Base-by-base conservation (phyloP, 2,329 filamentous ascomycete genomes). In the Pestalotiopsis fici region DNA sequence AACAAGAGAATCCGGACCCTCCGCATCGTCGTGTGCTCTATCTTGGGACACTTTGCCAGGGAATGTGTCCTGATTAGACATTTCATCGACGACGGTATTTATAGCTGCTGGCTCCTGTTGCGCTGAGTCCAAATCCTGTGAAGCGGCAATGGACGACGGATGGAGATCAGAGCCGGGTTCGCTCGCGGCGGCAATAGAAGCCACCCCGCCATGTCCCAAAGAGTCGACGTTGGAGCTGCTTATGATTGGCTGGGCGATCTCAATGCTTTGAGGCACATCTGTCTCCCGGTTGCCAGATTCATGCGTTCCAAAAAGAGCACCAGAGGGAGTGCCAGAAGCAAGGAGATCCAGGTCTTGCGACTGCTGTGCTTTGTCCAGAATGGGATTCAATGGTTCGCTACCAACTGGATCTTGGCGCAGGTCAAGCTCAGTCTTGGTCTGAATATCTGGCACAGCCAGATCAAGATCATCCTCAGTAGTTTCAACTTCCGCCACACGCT, bases 401-500 rank as follows among this genome's bases (percentile, higher is more conserved):
- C 5, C 57, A 13, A 18, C 13, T 39, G 57, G n/a, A 7, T 39
- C 57, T 21, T 31, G 57, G 27, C 23, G 11, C 23, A 23, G 55
- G 27, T 57, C 23, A 21, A n/a, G 15, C 11, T n/a, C 55, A 31
- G n/a, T 25, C 18, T 57, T 18, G 15, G 59, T 9, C 28, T 11
- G 27, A 15, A 31, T 54, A n/a, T 56, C 21, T 61, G 68, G 21
- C 63, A 21, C 15, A 31, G n/a, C 50, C 43, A 64, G 50, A n/a
- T 55, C 54, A 66, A 64, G 50, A n/a, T 55, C 54, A 66, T 60
- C 69, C 18, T 65, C 66, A 35, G 47, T 56, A 35, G 56, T 13
- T 50, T 62, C 68, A 35, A 65, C 59, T 61, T 68, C 64, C 3
- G 63, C 39, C 21, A 64, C 31, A 28, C 18, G 25, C 47, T 56